Base-by-base conservation (phyloP, 1,284 basidiomycete genomes). In the Boletus hoseneyae region DNA sequence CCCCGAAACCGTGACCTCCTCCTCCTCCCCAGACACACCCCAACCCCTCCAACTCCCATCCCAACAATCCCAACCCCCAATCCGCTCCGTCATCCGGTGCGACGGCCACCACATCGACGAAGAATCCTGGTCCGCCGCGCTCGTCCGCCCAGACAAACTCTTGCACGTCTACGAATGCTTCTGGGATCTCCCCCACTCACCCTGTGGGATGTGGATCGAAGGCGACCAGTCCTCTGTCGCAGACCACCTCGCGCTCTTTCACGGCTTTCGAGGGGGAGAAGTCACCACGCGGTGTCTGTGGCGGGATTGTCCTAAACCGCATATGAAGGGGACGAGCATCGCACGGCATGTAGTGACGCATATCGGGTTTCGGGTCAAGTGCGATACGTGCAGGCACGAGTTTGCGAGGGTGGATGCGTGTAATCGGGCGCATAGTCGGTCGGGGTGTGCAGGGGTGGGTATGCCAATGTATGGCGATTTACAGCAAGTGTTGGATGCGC, bases 261-360 rank as follows among this genome's bases (percentile, higher is more conserved):
- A 65, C 45, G 56, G 59, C 0, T 65, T 69, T 30, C 59, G 55
- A 0, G 64, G 64, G 3, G 64, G 64, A 0, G 66, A 65, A 44
- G 57, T 68, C 1, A 56, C 57, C 39, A 66, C 66, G 23, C 56
- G 61, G 1, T 68, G 64, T 53, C 42, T 69, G 19, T 66, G 67
- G 66, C 57, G 51, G 30, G 67, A 60, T 2, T 66, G 66, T 27
- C 55, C 58, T 1, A 55, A 49, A 23, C 54, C 55, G 16, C 55
- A 65, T 2, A 66, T 69, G 64, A 66, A 69, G 42, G 64, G 64
- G 12, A 66, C 67, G 44, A 67, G 66, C 19, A 68, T 66, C 16
- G 64, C 67, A 6, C 63, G 67, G 2, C 67, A 66, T 29, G 66
- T 66, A 44, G 61, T 66, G 42, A 66, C 64, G 33, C 64, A 66